Evolutionary conservation across 768 basidiomycete species (phyloP), one percentile per base, ranked within the genome.

Genomic region (Suillus luteus): DNA sequence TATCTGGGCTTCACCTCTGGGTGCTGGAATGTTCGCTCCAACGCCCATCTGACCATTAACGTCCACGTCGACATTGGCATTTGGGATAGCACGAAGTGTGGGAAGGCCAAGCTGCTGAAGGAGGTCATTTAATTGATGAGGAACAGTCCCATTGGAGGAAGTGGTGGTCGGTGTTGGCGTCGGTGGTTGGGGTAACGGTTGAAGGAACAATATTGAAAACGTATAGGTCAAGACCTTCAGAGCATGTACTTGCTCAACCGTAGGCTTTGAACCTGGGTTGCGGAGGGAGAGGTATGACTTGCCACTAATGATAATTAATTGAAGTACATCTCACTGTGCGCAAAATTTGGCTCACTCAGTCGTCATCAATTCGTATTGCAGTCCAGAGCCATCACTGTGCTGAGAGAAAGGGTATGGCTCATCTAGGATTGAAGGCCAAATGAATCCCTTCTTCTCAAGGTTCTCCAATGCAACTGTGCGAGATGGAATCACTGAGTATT

Each of bases 101-200:
- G 85, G 84, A 49, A 90, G 76, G 22, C 88, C 89, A 62, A 90
- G 80, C 64, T 89, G 87, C 63, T 85, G 87, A 11, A 91, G 80
- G 38, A 88, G 79, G 33, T 80, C 76, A 60, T 89, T 88, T 66
- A 90, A 78, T 62, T 88, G 79, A 35, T 80, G 81, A 54, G 82
- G 82, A 31, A 82, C 68, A 61, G 78, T 72, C 4, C 66, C 52
- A 12, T 61, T 35, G 48, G 62, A 59, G 27, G 64, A 46, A 55
- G 74, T 66, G 22, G 74, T 66, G 22, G 77, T 72, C 62, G 75
- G 75, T 65, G 66, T 70, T 38, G 68, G 69, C 46, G 70, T 43
- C 63, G 70, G 61, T 68, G 33, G 19, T 38, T 62, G 57, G 85
- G 73, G 43, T 12, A 12, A 19, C 85, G 77, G 41, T 79, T 78